Evolutionary conservation across 139 green algal genomes (phyloP), one percentile per base, ranked within the genome.

Genomic region (Trebouxia sp.): DNA sequence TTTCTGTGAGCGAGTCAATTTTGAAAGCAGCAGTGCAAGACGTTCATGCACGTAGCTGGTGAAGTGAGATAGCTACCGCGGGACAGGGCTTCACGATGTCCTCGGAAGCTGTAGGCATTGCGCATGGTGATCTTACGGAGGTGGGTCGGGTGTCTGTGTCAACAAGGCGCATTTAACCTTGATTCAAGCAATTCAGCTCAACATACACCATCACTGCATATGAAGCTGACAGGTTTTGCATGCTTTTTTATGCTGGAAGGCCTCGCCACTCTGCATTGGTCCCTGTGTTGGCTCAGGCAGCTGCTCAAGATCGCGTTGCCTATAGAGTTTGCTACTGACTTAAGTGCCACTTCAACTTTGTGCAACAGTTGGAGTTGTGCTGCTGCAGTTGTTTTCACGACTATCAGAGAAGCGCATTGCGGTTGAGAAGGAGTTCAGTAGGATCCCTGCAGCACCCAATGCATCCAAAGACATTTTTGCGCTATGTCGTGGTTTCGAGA

Each of bases 401-500:
- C 85, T 97, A n/a, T 83, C 82, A 22, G 89, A 94, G 26, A 84
- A 89, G 12, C 84, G 91, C 5, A 80, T 90, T 3, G 83, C 80
- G 0, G 86, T 97, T 0, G 92, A 97, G 65, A 94, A 92, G 76
- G 94, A 96, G 58, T 88, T 97, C 39, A 65, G 82, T 12, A 84
- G 86, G 39, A 86, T 97, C 69, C 93, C 93, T 38, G 90, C 92
- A 62, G 83, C 89, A 6, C 92, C 90, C 22, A 87, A 88, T 22
- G 87, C 86, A 6, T 88, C 87, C 20, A 89, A 92, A 76, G 93
- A 98, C 78, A 87, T 97, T 14, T 96, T 97, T 75, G 87, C 94
- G 80, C 90, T 97, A 6, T 97, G 94, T 83, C 75, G 94, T 10
- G 91, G 90, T n/a, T 98, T 98, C 83, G 94, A 98, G 79, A 81